Evolutionary conservation across 2,329 filamentous ascomycete genomes (phyloP).

Genomic region (Colletotrichum horii): DNA sequence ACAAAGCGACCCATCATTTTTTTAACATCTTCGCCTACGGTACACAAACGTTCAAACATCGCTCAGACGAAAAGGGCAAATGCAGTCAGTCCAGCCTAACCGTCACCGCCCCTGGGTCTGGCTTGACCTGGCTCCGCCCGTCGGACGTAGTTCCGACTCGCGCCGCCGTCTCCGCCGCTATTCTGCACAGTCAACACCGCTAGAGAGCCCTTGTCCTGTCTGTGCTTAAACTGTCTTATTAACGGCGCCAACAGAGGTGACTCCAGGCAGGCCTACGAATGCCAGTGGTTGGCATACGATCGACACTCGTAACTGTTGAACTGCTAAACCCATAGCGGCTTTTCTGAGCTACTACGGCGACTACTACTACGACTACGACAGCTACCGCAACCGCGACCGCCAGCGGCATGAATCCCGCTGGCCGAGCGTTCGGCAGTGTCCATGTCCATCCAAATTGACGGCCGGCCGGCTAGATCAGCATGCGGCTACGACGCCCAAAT

Average conservation of each 20-base stretch:
- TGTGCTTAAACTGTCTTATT: background rate
- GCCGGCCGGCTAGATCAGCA: background rate
- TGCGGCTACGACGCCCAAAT: background rate
- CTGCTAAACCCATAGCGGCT: background rate
- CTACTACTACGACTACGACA: background rate
- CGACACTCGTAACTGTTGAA: background rate
- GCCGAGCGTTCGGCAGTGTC: background rate
- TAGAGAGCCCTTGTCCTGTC: background rate
- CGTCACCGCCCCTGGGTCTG: background rate
- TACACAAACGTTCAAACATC: background rate
- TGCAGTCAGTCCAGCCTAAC: background rate
- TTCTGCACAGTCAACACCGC: background rate
- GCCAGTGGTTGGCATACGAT: constrained; percentile 13
- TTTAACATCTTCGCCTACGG: background rate
- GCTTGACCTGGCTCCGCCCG: background rate
- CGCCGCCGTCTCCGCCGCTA: background rate
- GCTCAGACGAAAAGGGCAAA: background rate
- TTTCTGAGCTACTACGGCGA: background rate
- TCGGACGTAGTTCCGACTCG: constrained; percentile 7
- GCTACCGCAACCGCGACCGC: background rate
- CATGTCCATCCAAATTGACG: background rate
- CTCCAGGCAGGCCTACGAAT: background rate
- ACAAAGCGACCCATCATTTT: background rate
- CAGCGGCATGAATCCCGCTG: background rate
- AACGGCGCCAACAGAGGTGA: background rate